Evolutionary conservation across 257 asterid genomes (phyloP), one percentile per base, ranked within the genome.

Genomic region (Coffea canephora): DNA sequence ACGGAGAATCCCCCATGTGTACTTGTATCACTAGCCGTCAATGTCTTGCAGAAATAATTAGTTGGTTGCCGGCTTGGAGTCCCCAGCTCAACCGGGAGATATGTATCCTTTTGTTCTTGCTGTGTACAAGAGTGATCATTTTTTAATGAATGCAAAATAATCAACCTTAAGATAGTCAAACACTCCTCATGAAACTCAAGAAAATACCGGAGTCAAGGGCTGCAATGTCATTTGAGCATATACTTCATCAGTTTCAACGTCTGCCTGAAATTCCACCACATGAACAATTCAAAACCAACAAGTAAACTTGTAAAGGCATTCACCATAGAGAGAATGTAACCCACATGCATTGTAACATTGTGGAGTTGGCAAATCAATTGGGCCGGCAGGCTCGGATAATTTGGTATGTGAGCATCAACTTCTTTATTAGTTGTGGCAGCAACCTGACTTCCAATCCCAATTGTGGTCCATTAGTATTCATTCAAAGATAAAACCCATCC

Each of bases 1-100:
- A 95, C 98, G 70, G 98, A 95, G 87, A 95, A 95, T 78, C 98
- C 98, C 52, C 98, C 98, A 82, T 95, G 98, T 1, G 98, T 95
- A 77, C 98, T 95, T 76, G 98, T 95, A 79, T 94, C 98, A 82
- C 98, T 94, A 73, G 98, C 98, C 12, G 98, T 94, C 82, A 94
- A 83, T 68, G 98, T 94, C 97, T 94, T 94, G 90, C 98, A 94
- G 68, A 94, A 94, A 87, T 94, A 94, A 83, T 94, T 94, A 31
- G 96, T 91, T 16, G 98, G 98, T 74, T 95, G 98, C 83, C 90
- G 89, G 88, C 96, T 91, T 3, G 97, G 94, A 57, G 86, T 88
- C 79, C 97, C 99, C 80, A 95, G 82, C 89, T 95, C 99, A 86
- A 93, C 91, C 0, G 99, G 96, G 81, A 93, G 92, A 81, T 90